Base-by-base conservation (phyloP, 331 rosid species). In the Prunus yedoensis region DNA sequence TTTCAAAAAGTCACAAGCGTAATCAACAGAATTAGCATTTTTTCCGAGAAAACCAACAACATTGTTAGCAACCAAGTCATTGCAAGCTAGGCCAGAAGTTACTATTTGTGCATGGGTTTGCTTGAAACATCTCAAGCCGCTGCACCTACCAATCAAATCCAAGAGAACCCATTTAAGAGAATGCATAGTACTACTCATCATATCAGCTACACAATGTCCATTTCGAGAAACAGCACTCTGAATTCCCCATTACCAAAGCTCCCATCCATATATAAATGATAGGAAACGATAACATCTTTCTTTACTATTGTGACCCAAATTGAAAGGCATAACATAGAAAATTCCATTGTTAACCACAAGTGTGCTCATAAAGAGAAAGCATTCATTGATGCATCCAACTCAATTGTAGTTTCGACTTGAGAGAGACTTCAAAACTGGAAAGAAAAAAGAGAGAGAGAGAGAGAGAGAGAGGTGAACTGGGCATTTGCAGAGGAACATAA, bases 1-100 rank as follows among this genome's bases (percentile, higher is more conserved):
- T 82, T 85, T 89, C 75, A 91, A 66, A 84, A 85, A 87, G 77
- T 84, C 86, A 80, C 91, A 89, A n/a, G 92, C 87, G 78, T 86
- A 89, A 68, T 83, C 87, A 21, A 85, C 41, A 57, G 70, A 76
- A 25, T 75, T 63, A 35, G 73, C 79, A 71, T 70, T 80, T 70
- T 84, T 89, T 2, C 87, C 88, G 4, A 93, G 87, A 73, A 89
- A 89, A 72, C 73, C 86, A n/a, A 89, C 88, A 17, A 65, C 85
- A 83, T 68, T 85, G 75, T 77, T 70, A 15, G 88, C 60, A 71
- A 93, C 71, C 30, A 85, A 81, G 77, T 87, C 81, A 67, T 86
- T 74, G 74, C 56, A 43, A 74, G 86, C 84, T 10, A 87, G 78
- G 60, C 89, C 89, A 27, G 89, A 88, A 74, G 91, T 85, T 78